Base-by-base conservation (phyloP, 2,329 filamentous ascomycete genomes). In the Calonectria pseudoturangicola region DNA sequence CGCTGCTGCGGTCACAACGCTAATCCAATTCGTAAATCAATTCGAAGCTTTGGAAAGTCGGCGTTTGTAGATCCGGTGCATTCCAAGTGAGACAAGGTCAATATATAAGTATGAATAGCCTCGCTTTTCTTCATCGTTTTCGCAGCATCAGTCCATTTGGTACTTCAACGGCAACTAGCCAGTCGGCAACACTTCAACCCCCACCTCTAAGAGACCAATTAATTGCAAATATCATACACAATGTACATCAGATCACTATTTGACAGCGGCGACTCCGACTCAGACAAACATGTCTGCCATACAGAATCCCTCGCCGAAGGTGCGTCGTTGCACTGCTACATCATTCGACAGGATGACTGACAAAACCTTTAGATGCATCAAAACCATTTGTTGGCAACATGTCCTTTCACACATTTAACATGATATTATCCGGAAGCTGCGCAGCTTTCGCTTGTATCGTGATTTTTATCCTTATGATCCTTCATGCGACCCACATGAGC, bases 401-500 rank as follows among this genome's bases (percentile, higher is more conserved):
- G 7, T 66, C 41, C 0, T 78, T 78, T 16, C 67, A 78, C 6
- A 50, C 75, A 12, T 60, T 78, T 1, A 75, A 72, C 71, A 68
- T 72, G 12, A 73, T 78, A 8, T 60, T 78, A 1, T 64, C 66
- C 2, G 76, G 76, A 13, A 21, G 67, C 1, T 78, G 76, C n/a
- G 50, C 73, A 13, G 74, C 69, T 1, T 54, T 77, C 5, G 18
- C 67, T 3, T 56, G 76, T 1, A 9, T 70, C 0, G 67, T 74
- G 18, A 78, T 78, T 71, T 54, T 78, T 4, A 41, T 60, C n/a
- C 67, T 58, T 18, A 74, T 75, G 3, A 63, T 71, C 13, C 50
- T 78, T 4, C 76, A 78, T 27, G 76, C 76, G 3, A 78, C 74
- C 0, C 76, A 78, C 18, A 62, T 78, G 0, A 71, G 67, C 0